Percentiles rank a stretch among this genome's conserved stretches.
These are phyloP conservation scores for Melocanna baccifera DNA, from an alignment of 176 grass and related monocot species.

Conservation along the genomic window DNA sequence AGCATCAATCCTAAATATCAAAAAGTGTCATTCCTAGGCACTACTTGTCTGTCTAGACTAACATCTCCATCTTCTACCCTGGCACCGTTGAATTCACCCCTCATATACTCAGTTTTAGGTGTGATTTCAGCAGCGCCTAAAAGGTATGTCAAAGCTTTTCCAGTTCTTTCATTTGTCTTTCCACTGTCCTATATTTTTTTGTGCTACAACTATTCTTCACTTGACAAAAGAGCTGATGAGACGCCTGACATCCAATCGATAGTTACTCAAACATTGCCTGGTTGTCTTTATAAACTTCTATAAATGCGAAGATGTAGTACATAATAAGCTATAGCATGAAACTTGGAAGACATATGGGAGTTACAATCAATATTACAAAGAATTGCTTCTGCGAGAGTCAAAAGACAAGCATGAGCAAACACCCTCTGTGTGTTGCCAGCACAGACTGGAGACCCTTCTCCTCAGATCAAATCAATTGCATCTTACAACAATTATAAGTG, in stretches of 20 bases:
- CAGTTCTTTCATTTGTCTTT: conserved; percentile 1
- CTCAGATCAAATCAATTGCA: neutral
- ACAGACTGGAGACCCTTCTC: neutral
- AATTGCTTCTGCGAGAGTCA: neutral
- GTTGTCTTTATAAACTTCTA: neutral
- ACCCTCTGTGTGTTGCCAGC: neutral
- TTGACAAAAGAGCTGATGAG: neutral
- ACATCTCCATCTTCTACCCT: too few species aligned
- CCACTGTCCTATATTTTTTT: neutral
- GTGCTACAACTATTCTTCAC: neutral
- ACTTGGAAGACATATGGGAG: neutral
- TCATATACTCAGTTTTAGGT: too few species aligned
- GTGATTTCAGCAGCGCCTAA: neutral
- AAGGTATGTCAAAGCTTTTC: conserved; percentile 13
- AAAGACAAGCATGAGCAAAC: neutral
- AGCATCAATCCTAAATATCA: too few species aligned
- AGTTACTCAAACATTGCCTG: neutral
- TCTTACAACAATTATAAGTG: neutral
- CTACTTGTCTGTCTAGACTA: too few species aligned
- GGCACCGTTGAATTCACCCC: too few species aligned
- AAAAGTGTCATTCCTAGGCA: too few species aligned
- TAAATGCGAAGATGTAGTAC: neutral
- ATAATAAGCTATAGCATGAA: conserved; percentile 13
- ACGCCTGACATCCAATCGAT: conserved; percentile 3
- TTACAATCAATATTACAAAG: neutral